phyloP scores from a whole-genome alignment of 2,329 filamentous ascomycete species.

The Cercospora berteroae region DNA sequence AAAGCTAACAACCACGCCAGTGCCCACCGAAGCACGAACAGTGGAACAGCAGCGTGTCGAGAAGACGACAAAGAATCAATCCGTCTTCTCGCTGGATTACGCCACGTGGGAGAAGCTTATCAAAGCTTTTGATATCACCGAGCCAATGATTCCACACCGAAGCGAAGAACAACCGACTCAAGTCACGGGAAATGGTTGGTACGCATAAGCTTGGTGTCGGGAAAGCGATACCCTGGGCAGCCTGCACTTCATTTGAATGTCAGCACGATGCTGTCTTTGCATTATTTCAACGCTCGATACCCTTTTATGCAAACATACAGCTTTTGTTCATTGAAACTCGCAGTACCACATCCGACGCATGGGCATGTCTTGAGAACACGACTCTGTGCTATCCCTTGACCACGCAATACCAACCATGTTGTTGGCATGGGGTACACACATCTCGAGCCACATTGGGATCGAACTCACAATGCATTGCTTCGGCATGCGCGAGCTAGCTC shows the following conservation, averaged over 20 bases:
- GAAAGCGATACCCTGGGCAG: not conserved
- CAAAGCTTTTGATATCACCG: conserved; percentile 69
- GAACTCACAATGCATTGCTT: no score
- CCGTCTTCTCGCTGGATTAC: conserved; percentile 85
- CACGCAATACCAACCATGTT: not conserved
- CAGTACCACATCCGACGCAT: not conserved
- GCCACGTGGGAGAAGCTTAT: conserved; percentile 77
- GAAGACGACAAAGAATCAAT: conserved; percentile 63
- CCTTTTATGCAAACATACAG: not conserved
- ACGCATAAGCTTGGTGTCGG: conserved; percentile 47
- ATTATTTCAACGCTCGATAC: not conserved
- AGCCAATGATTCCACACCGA: conserved; percentile 82
- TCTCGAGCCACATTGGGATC: not conserved
- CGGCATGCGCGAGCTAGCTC: not conserved
- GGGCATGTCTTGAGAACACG: not conserved
- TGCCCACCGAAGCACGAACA: conserved; percentile 47
- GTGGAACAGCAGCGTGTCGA: conserved; percentile 57
- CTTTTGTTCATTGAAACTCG: not conserved
- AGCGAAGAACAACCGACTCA: conserved; percentile 55
- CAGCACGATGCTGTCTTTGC: not conserved
- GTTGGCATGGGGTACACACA: not conserved
- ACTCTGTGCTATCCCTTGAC: not conserved
- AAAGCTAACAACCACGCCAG: conserved; percentile 28
- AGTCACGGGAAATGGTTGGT: conserved; percentile 64
- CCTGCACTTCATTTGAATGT: not conserved